phyloP scores from a whole-genome alignment of 768 basidiomycete genomes.

The Chlorophyllum brunneum region DNA sequence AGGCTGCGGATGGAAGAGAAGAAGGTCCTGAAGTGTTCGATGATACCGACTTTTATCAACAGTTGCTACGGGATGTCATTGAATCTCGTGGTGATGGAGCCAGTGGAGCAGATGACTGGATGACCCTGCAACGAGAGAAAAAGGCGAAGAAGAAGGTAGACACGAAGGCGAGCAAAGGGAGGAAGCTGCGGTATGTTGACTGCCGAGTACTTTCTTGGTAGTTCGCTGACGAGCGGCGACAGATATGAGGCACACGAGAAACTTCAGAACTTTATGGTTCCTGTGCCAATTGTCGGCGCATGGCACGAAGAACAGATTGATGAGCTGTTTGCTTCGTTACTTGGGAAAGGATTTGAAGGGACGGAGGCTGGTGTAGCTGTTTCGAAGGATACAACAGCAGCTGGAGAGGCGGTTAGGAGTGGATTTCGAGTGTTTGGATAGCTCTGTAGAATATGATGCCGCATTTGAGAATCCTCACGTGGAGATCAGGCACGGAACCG shows the following conservation, averaged over 20 bases:
- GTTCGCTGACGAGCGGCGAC: not conserved
- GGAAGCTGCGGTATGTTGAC: constrained; percentile 73
- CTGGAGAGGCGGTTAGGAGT: constrained; percentile 30
- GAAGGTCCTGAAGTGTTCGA: constrained; percentile 62
- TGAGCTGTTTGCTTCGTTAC: constrained; percentile 84
- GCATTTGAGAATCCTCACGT: constrained; percentile 9
- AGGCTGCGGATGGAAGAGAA: constrained; percentile 29
- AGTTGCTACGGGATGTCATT: constrained; percentile 87
- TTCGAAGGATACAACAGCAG: constrained; percentile 24
- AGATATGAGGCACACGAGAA: constrained; percentile 91
- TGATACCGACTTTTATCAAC: constrained; percentile 92
- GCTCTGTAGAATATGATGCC: constrained; percentile 4
- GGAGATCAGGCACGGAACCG: constrained; percentile 14
- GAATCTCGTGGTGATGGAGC: constrained; percentile 52
- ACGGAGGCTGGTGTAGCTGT: constrained; percentile 25
- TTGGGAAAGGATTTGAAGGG: constrained; percentile 69
- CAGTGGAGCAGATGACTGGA: constrained; percentile 55
- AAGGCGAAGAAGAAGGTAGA: constrained; percentile 88
- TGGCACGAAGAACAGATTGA: constrained; percentile 99
- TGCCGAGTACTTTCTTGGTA: constrained; percentile 35
- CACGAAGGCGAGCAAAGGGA: constrained; percentile 92
- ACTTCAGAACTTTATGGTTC: constrained; percentile 95
- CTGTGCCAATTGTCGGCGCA: constrained; percentile 57
- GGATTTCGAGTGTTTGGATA: constrained; percentile 65
- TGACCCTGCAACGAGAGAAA: constrained; percentile 58